These are phyloP conservation scores for Harringtonia lauricola DNA, from an alignment of 2,329 filamentous ascomycete genomes.

Conservation along the genomic window DNA sequence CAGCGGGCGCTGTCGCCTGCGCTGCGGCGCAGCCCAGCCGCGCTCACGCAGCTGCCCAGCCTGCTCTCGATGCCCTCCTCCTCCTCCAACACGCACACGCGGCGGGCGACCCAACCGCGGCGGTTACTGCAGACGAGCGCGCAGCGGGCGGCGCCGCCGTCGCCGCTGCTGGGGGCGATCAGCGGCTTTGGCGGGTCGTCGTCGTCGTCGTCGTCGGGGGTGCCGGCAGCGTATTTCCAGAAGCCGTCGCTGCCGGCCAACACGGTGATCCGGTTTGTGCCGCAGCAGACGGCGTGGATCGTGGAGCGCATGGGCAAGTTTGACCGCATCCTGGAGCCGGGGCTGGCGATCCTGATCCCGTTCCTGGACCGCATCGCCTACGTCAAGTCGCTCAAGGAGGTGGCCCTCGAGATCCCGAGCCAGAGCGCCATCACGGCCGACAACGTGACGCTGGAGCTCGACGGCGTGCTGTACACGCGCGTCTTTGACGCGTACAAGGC, in stretches of 20 bases:
- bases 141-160: slow-evolving; percentile 11
- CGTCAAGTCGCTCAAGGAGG: slow-evolving; percentile 94
- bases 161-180: slow-evolving; percentile 18
- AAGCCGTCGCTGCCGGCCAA: slow-evolving; percentile 71
- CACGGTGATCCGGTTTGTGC: slow-evolving; percentile 90
- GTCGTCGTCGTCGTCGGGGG: slow-evolving; percentile 2
- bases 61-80: too few species aligned
- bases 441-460: slow-evolving; percentile 93
- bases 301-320: slow-evolving; percentile 99
- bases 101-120: slow-evolving; percentile 2
- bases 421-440: slow-evolving; percentile 98
- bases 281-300: slow-evolving; percentile 99
- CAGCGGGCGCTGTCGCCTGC: slow-evolving; percentile 12
- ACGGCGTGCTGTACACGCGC: slow-evolving; percentile 89
- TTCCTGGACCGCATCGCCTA: slow-evolving; percentile 95
- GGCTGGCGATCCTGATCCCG: slow-evolving; percentile 77
- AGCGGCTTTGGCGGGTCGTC: slow-evolving; percentile 10
- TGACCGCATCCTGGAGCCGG: slow-evolving; percentile 83
- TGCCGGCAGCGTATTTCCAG: slow-evolving; percentile 71
- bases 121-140: slow-evolving; percentile 13
- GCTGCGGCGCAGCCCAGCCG: slow-evolving; percentile 9
- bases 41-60: not conserved
- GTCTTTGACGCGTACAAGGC: slow-evolving; percentile 98
- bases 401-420: slow-evolving; percentile 90
- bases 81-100: not conserved